Evolutionary conservation across 495 filamentous ascomycete species (phyloP).

Genomic region (Penicillium chermesinum): DNA sequence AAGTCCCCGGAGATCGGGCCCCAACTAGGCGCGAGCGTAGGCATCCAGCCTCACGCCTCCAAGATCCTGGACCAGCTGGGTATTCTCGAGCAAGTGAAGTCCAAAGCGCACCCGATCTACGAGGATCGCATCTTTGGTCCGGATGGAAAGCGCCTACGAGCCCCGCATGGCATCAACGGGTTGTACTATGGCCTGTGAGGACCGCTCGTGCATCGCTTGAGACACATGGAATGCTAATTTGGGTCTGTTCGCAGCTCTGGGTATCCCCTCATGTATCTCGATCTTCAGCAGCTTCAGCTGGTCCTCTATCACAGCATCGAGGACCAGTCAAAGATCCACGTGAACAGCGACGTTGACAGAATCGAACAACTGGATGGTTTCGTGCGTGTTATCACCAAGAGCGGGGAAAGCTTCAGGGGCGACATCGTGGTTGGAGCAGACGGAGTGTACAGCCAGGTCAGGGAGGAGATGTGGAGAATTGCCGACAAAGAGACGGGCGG

Average conservation of each 20-base stretch:
- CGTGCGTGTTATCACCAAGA: conserved; percentile 9
- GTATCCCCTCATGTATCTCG: conserved; percentile 18
- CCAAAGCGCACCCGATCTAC: background rate
- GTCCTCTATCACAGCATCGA: conserved; percentile 14
- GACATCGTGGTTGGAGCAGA: conserved; percentile 45
- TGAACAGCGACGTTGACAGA: conserved; percentile 4
- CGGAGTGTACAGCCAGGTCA: conserved; percentile 41
- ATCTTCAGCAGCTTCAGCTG: conserved; percentile 22
- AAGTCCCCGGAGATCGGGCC: conserved; percentile 25
- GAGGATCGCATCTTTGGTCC: background rate
- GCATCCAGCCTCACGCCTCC: conserved; percentile 24
- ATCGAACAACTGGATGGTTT: conserved; percentile 5
- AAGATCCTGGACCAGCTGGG: conserved; percentile 46
- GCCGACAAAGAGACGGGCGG: conserved; percentile 11
- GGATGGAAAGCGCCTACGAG: background rate
- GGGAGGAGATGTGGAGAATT: conserved; percentile 35
- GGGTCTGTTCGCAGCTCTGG: conserved; percentile 5
- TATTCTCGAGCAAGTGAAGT: conserved; percentile 19
- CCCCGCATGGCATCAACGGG: background rate
- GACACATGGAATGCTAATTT: background rate
- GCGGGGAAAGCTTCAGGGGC: conserved; percentile 31
- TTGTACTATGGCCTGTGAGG: background rate
- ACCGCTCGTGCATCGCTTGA: conserved; percentile 5
- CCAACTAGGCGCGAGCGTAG: conserved; percentile 32
- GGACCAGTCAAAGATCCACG: conserved; percentile 12